A percentile compares a stretch with the other conserved stretches of the same genome.
These are phyloP conservation scores for Trichosanthes cucumerina DNA, from an alignment of 306 rosid genomes.

Conservation along the genomic window DNA sequence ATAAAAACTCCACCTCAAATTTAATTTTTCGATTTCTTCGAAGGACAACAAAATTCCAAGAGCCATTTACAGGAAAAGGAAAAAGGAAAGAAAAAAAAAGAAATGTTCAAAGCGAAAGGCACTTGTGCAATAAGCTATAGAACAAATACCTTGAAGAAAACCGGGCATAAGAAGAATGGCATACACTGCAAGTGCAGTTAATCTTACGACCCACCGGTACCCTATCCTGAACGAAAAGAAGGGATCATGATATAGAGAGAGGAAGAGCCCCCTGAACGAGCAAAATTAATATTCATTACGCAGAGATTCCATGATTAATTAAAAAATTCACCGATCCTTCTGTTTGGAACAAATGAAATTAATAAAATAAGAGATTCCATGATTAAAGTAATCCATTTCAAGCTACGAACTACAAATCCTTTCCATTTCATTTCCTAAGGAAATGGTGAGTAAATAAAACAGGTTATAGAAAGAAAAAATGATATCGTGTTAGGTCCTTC, in stretches of 20 bases:
- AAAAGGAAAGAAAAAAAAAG: neutral
- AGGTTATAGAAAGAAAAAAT: neutral
- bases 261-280: neutral
- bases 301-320: neutral
- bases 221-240: constrained; percentile 71
- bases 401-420: neutral
- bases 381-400: neutral
- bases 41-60: neutral
- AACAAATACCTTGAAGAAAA: constrained; percentile 66
- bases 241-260: constrained; percentile 4
- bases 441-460: neutral
- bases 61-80: neutral
- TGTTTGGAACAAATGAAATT: neutral
- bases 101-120: neutral
- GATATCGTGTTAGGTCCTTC: neutral
- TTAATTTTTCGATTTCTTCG: neutral
- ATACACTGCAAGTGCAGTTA: constrained; percentile 61
- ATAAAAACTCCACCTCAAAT: neutral
- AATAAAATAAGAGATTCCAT: neutral
- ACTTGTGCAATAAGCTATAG: neutral
- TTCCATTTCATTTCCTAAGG: neutral
- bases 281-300: neutral
- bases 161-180: constrained; percentile 90
- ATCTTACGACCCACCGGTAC: constrained; percentile 64
- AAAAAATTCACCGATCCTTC: neutral